A percentile compares a stretch with the other conserved stretches of the same genome.
phyloP scores from a whole-genome alignment of 1,284 basidiomycete genomes.

The Cryptococcus amylolentus region DNA sequence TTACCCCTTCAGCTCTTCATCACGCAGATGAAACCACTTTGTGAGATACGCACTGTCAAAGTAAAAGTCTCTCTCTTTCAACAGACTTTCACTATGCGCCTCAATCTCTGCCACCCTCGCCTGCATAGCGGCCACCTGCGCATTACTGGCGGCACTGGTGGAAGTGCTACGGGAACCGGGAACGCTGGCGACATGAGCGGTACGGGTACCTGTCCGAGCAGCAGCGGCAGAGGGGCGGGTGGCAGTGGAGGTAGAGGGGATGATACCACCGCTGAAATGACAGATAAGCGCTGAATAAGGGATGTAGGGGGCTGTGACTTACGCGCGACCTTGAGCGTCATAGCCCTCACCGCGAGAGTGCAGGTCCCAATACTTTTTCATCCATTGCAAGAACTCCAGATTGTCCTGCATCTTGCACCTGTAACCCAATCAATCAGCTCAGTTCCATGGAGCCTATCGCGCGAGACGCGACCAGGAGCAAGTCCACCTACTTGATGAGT shows the following conservation, averaged over 20 bases:
- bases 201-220: constrained; percentile 14
- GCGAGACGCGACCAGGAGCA: not conserved
- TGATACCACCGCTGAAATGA: constrained; percentile 9
- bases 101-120: constrained; percentile 79
- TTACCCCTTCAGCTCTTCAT: not conserved
- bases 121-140: constrained; percentile 60
- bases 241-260: constrained; percentile 10
- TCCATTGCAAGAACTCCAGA: constrained; percentile 97
- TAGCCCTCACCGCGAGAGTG: constrained; percentile 87
- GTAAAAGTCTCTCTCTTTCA: constrained; percentile 97
- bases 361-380: constrained; percentile 91
- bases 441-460: not conserved
- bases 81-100: constrained; percentile 75
- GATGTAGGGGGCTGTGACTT: not conserved
- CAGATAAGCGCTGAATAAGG: not conserved
- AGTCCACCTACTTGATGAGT: constrained; percentile 63
- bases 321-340: constrained; percentile 66
- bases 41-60: constrained; percentile 75
- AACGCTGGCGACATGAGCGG: constrained; percentile 2
- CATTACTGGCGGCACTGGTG: constrained; percentile 20
- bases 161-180: constrained; percentile 9
- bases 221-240: constrained; percentile 14
- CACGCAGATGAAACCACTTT: not conserved
- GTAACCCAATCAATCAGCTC: not conserved
- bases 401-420: constrained; percentile 99